These are phyloP conservation scores for Pseudogymnoascus sp. DNA, from an alignment of 2,329 filamentous ascomycete genomes.

Conservation along the genomic window DNA sequence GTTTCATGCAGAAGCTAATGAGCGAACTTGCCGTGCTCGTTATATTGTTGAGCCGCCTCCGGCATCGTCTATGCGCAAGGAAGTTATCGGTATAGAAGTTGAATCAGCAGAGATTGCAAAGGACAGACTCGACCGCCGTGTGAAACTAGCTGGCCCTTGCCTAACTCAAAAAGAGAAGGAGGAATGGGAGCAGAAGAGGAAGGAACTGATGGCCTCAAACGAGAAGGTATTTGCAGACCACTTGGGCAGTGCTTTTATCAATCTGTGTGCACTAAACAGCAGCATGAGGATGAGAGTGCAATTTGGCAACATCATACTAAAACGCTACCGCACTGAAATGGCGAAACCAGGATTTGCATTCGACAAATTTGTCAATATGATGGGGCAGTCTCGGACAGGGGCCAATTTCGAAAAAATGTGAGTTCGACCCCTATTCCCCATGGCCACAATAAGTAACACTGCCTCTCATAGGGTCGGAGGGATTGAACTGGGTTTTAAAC, in stretches of 20 bases:
- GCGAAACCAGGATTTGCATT: slow-evolving; percentile 13
- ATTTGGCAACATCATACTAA: slow-evolving; percentile 23
- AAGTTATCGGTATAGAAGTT: slow-evolving; percentile 10
- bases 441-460: neutral
- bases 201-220: slow-evolving; percentile 11
- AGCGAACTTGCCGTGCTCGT: neutral
- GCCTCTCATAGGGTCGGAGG: slow-evolving; percentile 5
- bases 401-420: slow-evolving; percentile 23
- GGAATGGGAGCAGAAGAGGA: slow-evolving; percentile 15
- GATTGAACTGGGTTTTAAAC: neutral
- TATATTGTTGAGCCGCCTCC: slow-evolving; percentile 22
- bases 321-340: slow-evolving; percentile 17
- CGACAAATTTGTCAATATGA: slow-evolving; percentile 21
- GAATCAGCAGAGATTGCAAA: neutral
- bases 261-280: slow-evolving; percentile 18
- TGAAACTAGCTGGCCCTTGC: slow-evolving; percentile 13
- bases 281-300: slow-evolving; percentile 27
- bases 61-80: slow-evolving; percentile 12
- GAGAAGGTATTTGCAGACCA: slow-evolving; percentile 15
- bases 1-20: neutral
- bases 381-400: slow-evolving; percentile 17
- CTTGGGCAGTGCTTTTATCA: slow-evolving; percentile 16
- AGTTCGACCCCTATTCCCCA: slow-evolving; percentile 12
- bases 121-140: neutral
- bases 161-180: slow-evolving; percentile 12